Evolutionary conservation across 371 early-diverging fungal genomes (phyloP).

Genomic region (Thermomucor indicae-seudaticae): DNA sequence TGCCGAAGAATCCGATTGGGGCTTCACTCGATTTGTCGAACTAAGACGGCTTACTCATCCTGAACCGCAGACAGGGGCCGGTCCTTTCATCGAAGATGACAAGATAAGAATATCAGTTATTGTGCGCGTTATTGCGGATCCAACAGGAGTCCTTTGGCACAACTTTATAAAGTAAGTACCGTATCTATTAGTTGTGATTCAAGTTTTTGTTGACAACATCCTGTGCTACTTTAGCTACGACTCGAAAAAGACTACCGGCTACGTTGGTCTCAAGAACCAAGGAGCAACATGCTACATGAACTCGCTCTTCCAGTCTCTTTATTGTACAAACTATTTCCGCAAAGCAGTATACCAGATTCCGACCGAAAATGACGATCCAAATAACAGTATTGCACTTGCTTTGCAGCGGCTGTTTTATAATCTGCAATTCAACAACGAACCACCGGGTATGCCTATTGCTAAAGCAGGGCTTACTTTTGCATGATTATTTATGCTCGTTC

Average conservation of each 20-base stretch:
- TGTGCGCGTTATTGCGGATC: constrained; percentile 76
- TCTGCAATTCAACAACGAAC: constrained; percentile 61
- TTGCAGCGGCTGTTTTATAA: constrained; percentile 96
- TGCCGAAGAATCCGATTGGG: constrained; percentile 84
- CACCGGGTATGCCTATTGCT: constrained; percentile 57
- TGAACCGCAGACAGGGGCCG: constrained; percentile 8
- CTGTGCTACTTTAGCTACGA: constrained; percentile 70
- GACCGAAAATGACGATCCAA: constrained; percentile 82
- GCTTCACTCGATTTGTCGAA: constrained; percentile 72
- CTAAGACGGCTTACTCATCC: constrained; percentile 22
- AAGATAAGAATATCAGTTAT: constrained; percentile 7
- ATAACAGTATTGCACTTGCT: constrained; percentile 82
- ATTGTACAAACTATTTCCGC: constrained; percentile 94
- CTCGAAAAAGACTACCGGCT: constrained; percentile 89
- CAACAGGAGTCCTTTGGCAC: constrained; percentile 93
- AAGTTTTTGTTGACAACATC: not conserved
- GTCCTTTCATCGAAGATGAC: constrained; percentile 12
- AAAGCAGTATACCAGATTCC: constrained; percentile 90
- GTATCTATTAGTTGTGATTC: not conserved
- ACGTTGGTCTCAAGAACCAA: constrained; percentile 95
- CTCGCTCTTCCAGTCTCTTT: constrained; percentile 96
- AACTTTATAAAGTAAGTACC: constrained; percentile 71
- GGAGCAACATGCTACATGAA: constrained; percentile 99
- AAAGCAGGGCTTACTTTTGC: not conserved
- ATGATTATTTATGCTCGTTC: not conserved